phyloP scores from a whole-genome alignment of 148 eudicot species.

The Diospyros lotus region DNA sequence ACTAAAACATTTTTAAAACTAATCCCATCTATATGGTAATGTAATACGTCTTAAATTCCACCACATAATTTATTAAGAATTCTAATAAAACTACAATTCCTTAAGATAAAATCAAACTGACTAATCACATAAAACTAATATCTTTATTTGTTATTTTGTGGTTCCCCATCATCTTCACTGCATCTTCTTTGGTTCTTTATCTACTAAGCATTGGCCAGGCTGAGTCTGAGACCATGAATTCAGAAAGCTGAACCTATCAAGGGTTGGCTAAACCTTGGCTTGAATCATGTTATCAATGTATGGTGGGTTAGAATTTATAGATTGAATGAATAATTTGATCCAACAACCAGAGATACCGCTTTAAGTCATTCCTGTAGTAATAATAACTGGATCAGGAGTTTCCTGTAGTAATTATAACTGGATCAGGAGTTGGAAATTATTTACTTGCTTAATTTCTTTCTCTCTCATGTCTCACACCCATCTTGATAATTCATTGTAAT shows the following conservation, averaged over 20 bases:
- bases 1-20: too few species aligned
- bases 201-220: neutral
- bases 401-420: too few species aligned
- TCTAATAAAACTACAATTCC: too few species aligned
- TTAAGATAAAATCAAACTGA: too few species aligned
- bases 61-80: too few species aligned
- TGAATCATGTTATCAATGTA: neutral
- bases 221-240: neutral
- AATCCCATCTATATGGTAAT: too few species aligned
- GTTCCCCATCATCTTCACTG: too few species aligned
- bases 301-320: neutral
- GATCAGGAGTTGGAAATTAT: neutral
- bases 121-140: too few species aligned
- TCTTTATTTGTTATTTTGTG: too few species aligned
- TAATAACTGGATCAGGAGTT: neutral
- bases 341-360: too few species aligned
- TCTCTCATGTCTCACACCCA: neutral
- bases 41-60: too few species aligned
- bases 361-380: neutral
- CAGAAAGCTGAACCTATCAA: constrained; percentile 1
- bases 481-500: neutral
- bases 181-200: too few species aligned
- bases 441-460: neutral
- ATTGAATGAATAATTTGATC: neutral
- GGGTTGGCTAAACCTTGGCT: neutral